phyloP scores from a whole-genome alignment of 129 eudicot species.

The Deinandra increscens region DNA sequence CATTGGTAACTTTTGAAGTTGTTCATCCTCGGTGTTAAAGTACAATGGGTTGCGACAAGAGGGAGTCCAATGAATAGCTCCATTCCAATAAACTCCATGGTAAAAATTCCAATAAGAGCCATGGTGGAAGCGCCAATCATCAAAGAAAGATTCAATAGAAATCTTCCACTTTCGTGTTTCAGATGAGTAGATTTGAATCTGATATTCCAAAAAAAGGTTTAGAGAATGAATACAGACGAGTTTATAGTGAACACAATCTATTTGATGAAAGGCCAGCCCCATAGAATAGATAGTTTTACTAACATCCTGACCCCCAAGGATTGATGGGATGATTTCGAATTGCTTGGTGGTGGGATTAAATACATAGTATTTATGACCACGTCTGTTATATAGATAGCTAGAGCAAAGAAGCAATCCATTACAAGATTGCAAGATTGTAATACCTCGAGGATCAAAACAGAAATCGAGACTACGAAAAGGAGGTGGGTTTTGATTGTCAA shows the following conservation, averaged over 20 bases:
- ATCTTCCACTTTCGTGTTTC: background rate
- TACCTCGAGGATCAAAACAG: background rate
- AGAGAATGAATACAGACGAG: background rate
- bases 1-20: background rate
- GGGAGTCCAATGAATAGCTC: background rate
- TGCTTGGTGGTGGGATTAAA: slow-evolving; percentile 8
- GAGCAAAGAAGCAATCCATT: background rate
- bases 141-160: background rate
- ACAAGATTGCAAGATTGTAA: background rate
- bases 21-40: background rate
- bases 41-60: background rate
- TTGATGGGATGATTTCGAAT: background rate
- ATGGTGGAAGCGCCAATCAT: no score
- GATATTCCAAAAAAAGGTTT: background rate
- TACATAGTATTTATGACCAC: background rate
- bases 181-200: background rate
- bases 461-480: background rate
- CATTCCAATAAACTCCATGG: background rate
- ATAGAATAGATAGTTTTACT: background rate
- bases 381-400: background rate
- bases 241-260: background rate
- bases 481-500: background rate
- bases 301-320: background rate
- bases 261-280: slow-evolving; percentile 4
- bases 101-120: no score